Percentiles rank a stretch among this genome's conserved stretches.
Conservation (phyloP, 2,329 filamentous ascomycete species). For the Ophiostoma ips region DNA sequence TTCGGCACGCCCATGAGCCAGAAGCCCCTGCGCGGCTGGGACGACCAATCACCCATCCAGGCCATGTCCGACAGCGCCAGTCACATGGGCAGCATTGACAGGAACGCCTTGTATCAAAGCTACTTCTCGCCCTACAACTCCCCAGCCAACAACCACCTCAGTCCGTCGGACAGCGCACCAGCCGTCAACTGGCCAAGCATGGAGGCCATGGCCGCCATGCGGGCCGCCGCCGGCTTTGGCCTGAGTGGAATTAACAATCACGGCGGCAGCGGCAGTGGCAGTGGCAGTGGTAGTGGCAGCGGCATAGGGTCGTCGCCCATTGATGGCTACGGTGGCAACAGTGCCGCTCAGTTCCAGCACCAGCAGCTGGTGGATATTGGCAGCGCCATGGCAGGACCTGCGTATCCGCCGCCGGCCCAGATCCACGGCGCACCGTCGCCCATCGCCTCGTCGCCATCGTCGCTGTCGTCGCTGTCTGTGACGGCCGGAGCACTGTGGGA, state of each 20-base stretch:
- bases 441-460: background rate
- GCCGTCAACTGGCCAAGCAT: conserved; percentile 24
- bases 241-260: too few relatives aligned
- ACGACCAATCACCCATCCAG: conserved; percentile 35
- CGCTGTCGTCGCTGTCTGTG: conserved; percentile 4
- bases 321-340: background rate
- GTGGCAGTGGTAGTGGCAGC: background rate
- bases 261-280: too few relatives aligned
- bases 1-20: conserved; percentile 41
- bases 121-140: conserved; percentile 48
- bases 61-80: conserved; percentile 15
- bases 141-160: conserved; percentile 45
- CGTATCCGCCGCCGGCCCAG: background rate
- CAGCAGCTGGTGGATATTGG: conserved; percentile 21
- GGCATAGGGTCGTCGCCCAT: background rate
- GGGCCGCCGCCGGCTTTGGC: background rate
- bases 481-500: conserved; percentile 8
- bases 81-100: conserved; percentile 22
- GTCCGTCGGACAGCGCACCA: conserved; percentile 26
- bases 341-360: conserved; percentile 5
- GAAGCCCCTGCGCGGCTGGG: conserved; percentile 37
- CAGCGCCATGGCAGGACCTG: conserved; percentile 12
- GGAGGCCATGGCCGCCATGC: conserved; percentile 5
- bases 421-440: background rate
- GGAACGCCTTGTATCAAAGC: conserved; percentile 17